Evolutionary conservation across 2,329 filamentous ascomycete genomes (phyloP), one percentile per base, ranked within the genome.

Genomic region (Polytolypa hystricis): DNA sequence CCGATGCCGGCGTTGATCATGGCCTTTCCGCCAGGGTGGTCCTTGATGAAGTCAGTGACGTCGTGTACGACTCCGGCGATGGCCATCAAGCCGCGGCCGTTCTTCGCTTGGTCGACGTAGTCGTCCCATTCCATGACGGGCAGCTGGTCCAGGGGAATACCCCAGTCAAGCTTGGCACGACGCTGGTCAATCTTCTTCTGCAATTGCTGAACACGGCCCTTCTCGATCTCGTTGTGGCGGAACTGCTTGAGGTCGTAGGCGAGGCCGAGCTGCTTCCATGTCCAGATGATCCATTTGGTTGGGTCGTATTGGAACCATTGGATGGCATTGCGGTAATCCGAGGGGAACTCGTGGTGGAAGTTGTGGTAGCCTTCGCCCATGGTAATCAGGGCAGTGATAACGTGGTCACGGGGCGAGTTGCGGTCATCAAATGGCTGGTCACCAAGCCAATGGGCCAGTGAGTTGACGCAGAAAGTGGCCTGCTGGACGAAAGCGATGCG

Each of bases 291-390:
- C 84, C 84, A 91, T 69, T 93, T 93, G 60, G 84, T 93, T 31
- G 84, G 84, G 60, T 93, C 84, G 55, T 93, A 93, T 66, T 93
- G 84, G 66, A 78, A 81, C 84, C 84, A 93, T 63, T 85, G 71
- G 49, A 91, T 89, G 43, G 84, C 84, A 58, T 93, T 93, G 58
- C 84, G 83, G 75, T 91, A 93, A 62, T 93, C 84, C 8, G 83
- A 89, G 37, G 85, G 85, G 66, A 93, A 93, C 62, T 93, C 84
- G 71, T 93, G 84, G 66, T 93, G 84, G 73, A 93, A 93, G 73
- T 93, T 93, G 73, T 93, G 84, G 68, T 93, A 93, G 19, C 84
- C 84, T 65, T 87, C 84, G 33, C 84, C 84, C 15, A 93, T 79
- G 29, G 84, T 93, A 49, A 85, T 79, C 12, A 93, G 66, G 30